phyloP scores from a whole-genome alignment of 208 protist species.

The Acanthamoeba royreba region DNA sequence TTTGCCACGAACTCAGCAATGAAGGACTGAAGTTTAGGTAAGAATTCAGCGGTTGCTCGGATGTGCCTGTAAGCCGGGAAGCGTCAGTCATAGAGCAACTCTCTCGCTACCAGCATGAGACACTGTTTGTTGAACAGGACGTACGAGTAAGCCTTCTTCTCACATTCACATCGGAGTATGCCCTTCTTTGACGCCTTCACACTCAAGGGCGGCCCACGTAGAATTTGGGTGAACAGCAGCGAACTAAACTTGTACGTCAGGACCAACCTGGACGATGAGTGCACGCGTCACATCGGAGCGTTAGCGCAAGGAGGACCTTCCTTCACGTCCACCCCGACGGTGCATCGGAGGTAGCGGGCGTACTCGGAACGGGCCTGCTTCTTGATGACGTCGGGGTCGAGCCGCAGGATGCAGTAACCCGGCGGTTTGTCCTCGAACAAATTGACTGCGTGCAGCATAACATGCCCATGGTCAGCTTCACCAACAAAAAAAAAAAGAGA shows the following conservation, averaged over 20 bases:
- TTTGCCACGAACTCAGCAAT: conserved; percentile 31
- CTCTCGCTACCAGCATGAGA: background rate
- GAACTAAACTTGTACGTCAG: conserved; percentile 27
- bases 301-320: too few species aligned
- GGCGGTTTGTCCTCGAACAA: conserved; percentile 31
- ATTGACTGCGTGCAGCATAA: too few species aligned
- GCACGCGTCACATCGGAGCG: background rate
- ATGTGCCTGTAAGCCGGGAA: background rate
- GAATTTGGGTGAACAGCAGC: conserved; percentile 35
- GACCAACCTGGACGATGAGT: background rate
- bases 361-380: background rate
- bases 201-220: background rate
- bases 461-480: too few species aligned
- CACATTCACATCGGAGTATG: background rate
- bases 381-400: conserved; percentile 24
- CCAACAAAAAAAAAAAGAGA: too few species aligned
- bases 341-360: background rate
- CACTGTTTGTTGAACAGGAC: background rate
- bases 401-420: conserved; percentile 14
- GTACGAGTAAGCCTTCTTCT: conserved; percentile 1
- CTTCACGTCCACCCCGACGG: too few species aligned
- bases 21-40: conserved; percentile 6
- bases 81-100: background rate
- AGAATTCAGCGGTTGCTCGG: background rate
- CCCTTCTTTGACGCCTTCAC: conserved; percentile 42